Evolutionary conservation across 2,329 filamentous ascomycete species (phyloP), one percentile per base, ranked within the genome.

Genomic region (Colletotrichum endophyticum): DNA sequence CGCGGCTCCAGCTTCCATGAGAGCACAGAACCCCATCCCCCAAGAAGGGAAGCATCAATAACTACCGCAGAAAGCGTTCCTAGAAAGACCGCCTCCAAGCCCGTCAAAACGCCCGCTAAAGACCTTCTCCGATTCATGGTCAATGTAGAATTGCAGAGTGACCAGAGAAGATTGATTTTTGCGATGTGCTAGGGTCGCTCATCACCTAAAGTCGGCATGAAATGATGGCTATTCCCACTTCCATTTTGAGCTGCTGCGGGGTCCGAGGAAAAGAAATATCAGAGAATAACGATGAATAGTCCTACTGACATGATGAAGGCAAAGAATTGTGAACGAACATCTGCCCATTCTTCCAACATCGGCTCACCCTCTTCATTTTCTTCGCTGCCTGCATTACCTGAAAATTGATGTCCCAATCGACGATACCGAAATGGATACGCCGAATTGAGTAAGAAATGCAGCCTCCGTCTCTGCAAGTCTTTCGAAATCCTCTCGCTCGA

Each of bases 131-230:
- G 92, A 79, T 93, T 91, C 81, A 85, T 89, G 32, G 66, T 86
- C 59, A 87, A 88, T 70, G 78, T 87, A 27, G 88, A 90, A 8
- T 84, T 86, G 8, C 87, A 94, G 78, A 95, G 95, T 78, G 91
- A 92, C 39, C 97, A 99, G 15, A 36, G 34, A 36, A 19, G 36
- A 39, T 16, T 16, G 34, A 15, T 39, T 39, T 16, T 15, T 39
- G 36, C 36, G 7, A 39, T 39, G 15, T 39, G 8, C 15, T 39
- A 6, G 7, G 36, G 36, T 39, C 36, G 3, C 11, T 56, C 25
- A 56, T 56, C 49, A 56, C 11, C 11, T 22, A n/a, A 25, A 56
- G 4, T 22, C 49, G 1, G 49, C 49, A 56, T n/a, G 19, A 56
- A 56, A 56, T 56, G 0, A 56, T 56, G 19, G 19, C 11, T 56